Percentiles rank a stretch among this genome's conserved stretches.
phyloP scores from a whole-genome alignment of 805 yeast species.

The Hanseniaspora valbyensis region DNA sequence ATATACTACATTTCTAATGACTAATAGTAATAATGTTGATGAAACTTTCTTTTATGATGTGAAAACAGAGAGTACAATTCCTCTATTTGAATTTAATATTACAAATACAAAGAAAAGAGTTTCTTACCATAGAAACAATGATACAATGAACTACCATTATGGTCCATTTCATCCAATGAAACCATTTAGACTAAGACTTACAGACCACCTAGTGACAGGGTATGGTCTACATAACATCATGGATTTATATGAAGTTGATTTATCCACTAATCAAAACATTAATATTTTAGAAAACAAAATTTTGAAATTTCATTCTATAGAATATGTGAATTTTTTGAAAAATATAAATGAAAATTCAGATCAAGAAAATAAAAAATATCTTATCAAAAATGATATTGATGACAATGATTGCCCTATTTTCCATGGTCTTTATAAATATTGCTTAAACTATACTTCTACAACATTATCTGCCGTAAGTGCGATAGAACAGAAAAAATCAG shows the following conservation, averaged over 20 bases:
- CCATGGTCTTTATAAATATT: constrained; percentile 65
- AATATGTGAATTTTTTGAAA: constrained; percentile 64
- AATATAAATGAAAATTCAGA: constrained; percentile 63
- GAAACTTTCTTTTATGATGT: constrained; percentile 34
- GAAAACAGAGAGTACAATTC: constrained; percentile 35
- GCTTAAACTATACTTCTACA: constrained; percentile 77
- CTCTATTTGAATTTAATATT: constrained; percentile 37
- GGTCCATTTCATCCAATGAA: constrained; percentile 98
- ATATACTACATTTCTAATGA: background rate
- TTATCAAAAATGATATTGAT: constrained; percentile 77
- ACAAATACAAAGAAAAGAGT: constrained; percentile 45
- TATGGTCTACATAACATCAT: constrained; percentile 78
- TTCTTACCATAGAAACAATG: constrained; percentile 79
- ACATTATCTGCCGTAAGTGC: constrained; percentile 84
- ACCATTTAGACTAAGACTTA: constrained; percentile 84
- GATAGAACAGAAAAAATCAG: constrained; percentile 69
- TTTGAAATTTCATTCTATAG: constrained; percentile 70
- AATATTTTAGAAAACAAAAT: constrained; percentile 19
- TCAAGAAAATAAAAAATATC: constrained; percentile 39
- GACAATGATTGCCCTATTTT: constrained; percentile 77
- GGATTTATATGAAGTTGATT: constrained; percentile 78
- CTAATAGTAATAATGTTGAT: constrained; percentile 10
- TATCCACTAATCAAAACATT: constrained; percentile 74
- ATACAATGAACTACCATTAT: constrained; percentile 71
- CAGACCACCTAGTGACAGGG: constrained; percentile 79